Evolutionary conservation across 108 stramenopile species (phyloP).

Genomic region (Cafeteria roenbergensis): DNA sequence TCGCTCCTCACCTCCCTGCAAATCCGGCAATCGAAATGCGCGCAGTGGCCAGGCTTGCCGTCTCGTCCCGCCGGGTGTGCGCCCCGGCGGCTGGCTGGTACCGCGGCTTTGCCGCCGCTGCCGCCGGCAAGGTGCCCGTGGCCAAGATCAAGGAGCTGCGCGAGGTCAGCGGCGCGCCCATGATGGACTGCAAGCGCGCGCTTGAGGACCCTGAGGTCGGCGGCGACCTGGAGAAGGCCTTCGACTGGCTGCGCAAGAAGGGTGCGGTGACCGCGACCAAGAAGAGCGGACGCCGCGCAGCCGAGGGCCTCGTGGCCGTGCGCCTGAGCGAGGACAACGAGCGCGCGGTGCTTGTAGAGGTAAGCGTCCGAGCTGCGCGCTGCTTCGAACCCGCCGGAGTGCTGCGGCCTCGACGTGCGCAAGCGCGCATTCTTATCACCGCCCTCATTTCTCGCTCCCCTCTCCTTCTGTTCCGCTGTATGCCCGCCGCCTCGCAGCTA

Average conservation of each 20-base stretch:
- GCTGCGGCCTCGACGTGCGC: too few species aligned
- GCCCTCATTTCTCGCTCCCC: too few species aligned
- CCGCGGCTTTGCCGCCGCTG: too few species aligned
- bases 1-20: too few species aligned
- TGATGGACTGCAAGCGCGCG: constrained; percentile 52
- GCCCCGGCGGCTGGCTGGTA: too few species aligned
- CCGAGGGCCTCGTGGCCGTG: constrained; percentile 7
- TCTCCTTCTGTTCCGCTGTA: too few species aligned
- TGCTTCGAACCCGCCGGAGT: too few species aligned
- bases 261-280: constrained; percentile 21
- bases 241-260: constrained; percentile 45
- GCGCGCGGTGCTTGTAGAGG: constrained; percentile 19
- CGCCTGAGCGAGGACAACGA: constrained; percentile 16
- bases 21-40: too few species aligned
- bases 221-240: constrained; percentile 39
- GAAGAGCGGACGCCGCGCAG: constrained; percentile 1
- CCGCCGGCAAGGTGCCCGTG: constrained; percentile 14
- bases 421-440: too few species aligned
- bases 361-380: too few species aligned
- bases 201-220: constrained; percentile 32
- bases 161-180: constrained; percentile 32
- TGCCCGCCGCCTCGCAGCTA: constrained; percentile 36
- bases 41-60: too few species aligned
- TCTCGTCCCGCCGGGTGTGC: too few species aligned
- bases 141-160: constrained; percentile 45